Evolutionary conservation across 495 filamentous ascomycete species (phyloP).

Genomic region (Pseudomonodictys pantanalensis): DNA sequence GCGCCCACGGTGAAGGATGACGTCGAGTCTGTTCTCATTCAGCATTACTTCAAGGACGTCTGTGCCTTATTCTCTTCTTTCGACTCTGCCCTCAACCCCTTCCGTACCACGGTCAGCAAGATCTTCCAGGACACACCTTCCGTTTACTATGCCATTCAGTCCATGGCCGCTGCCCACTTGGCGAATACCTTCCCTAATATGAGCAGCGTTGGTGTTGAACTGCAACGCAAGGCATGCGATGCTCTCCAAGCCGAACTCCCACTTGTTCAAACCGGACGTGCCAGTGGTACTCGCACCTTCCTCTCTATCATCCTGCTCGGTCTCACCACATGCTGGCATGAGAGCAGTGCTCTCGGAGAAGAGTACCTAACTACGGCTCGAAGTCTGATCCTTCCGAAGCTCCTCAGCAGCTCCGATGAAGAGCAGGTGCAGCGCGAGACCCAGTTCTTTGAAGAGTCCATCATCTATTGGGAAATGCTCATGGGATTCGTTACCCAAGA

Average conservation of each 20-base stretch:
- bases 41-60: slow-evolving; percentile 61
- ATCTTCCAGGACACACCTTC: slow-evolving; percentile 56
- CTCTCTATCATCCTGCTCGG: slow-evolving; percentile 56
- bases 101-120: slow-evolving; percentile 54
- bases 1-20: slow-evolving; percentile 13
- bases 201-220: slow-evolving; percentile 49
- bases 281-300: slow-evolving; percentile 50
- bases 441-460: slow-evolving; percentile 57
- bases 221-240: slow-evolving; percentile 53
- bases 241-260: slow-evolving; percentile 48
- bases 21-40: slow-evolving; percentile 49
- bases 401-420: slow-evolving; percentile 24
- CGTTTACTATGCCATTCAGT: slow-evolving; percentile 59
- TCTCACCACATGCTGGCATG: slow-evolving; percentile 57
- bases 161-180: slow-evolving; percentile 59
- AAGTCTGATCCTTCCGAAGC: slow-evolving; percentile 26
- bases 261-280: slow-evolving; percentile 29
- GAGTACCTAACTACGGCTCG: slow-evolving; percentile 28
- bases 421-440: slow-evolving; percentile 48
- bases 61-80: slow-evolving; percentile 57
- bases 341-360: slow-evolving; percentile 52
- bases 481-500: slow-evolving; percentile 54
- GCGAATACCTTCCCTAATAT: slow-evolving; percentile 57
- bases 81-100: slow-evolving; percentile 58
- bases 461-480: slow-evolving; percentile 62